Evolutionary conservation across 2,329 filamentous ascomycete genomes (phyloP).

Genomic region (Berkeleyomyces rouxiae): DNA sequence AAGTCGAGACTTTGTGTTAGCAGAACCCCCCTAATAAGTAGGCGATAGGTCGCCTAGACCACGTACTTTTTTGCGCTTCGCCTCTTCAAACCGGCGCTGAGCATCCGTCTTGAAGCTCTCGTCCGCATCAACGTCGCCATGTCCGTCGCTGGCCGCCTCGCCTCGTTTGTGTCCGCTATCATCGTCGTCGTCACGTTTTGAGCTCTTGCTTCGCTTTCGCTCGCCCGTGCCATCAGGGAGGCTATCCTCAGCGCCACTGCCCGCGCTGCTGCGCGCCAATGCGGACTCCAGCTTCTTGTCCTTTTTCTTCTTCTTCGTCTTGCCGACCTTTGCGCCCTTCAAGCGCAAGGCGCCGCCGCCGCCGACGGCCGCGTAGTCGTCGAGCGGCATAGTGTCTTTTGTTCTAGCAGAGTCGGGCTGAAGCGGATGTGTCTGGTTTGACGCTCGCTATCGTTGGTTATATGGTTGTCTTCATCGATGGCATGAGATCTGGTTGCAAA

Average conservation of each 20-base stretch:
- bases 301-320: constrained; percentile 42
- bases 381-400: constrained; percentile 41
- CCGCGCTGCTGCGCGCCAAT: constrained; percentile 7
- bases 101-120: constrained; percentile 58
- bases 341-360: constrained; percentile 66
- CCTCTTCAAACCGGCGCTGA: constrained; percentile 66
- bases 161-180: constrained; percentile 14
- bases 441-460: neutral
- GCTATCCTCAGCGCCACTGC: constrained; percentile 13
- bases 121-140: constrained; percentile 19
- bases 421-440: neutral
- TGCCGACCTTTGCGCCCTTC: constrained; percentile 55
- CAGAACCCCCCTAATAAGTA: neutral
- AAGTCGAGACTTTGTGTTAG: neutral
- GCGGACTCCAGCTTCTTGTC: constrained; percentile 31
- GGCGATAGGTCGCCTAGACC: neutral
- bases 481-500: neutral
- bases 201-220: constrained; percentile 15
- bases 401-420: neutral
- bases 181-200: constrained; percentile 13
- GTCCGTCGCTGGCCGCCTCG: constrained; percentile 18
- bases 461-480: neutral
- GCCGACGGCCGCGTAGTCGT: constrained; percentile 52
- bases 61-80: constrained; percentile 61
- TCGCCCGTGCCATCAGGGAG: constrained; percentile 17